Base-by-base conservation (phyloP, 306 rosid species). In the Inga oerstediana region DNA sequence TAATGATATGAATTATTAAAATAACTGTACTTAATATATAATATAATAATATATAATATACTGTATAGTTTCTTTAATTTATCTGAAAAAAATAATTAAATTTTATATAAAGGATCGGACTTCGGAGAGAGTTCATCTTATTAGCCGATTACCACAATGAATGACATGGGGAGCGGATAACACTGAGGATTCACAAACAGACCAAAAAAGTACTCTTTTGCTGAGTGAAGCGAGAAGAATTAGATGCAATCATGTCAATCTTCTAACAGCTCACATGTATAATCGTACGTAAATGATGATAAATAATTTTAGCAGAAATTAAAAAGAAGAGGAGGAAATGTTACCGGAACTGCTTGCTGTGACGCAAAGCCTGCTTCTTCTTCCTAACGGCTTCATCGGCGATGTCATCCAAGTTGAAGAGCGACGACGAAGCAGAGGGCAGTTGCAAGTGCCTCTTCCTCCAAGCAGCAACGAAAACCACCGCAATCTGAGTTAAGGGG, bases 401-500 rank as follows among this genome's bases (percentile, higher is more conserved):
- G 30, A 84, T 75, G 51, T 90, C 91, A 34, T 88, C 92, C 1
- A 85, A 78, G 35, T 84, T 32, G 75, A 84, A 95, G 48, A 95
- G 81, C 41, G 80, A 51, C 0, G 91, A 79, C 0, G 90, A 10
- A 80, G 88, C 91, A 4, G 97, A 87, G 8, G 94, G 98, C 62
- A 86, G 43, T 15, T 86, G 88, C 87, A 88, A 24, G 62, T 72
- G 70, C 82, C 93, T 85, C 58, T 90, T 95, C 72, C 82, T 90
- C 84, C 92, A 87, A 20, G 98, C 91, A 0, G 93, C 94, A 27
- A 91, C 90, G 37, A 89, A 72, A 78, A 93, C 98, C 2, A 79
- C 74, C 0, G 92, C 92, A 43, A 95, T 84, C 87, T 95, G 98
- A 11, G 96, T 93, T 70, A 95, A 62, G 3, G 98, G 98, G 85